Evolutionary conservation across 2,329 filamentous ascomycete genomes (phyloP), one percentile per base, ranked within the genome.

Genomic region (Nigrograna mackinnonii): DNA sequence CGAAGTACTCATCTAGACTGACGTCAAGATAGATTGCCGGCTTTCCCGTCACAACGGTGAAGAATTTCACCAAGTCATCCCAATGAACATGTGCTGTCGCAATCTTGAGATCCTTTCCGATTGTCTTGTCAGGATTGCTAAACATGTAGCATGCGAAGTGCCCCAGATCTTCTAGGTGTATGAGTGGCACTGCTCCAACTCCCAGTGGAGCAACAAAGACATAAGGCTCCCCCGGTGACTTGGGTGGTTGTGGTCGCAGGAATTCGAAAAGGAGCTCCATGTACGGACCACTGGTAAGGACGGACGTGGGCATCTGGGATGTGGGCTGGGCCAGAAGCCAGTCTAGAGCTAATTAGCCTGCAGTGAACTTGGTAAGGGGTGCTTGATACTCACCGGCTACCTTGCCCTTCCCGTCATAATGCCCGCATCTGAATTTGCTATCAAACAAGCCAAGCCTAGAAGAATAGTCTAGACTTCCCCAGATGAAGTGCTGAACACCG

Each of bases 401-500:
- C 19, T 60, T 53, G 6, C 58, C 58, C 39, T 71, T 71, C 2
- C 67, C 70, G 48, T 73, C 71, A 44, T 77, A 79, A 58, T 80
- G 77, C 1, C 77, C 77, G 1, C 57, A 57, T 9, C 74, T 68
- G 47, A 73, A 75, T 35, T 70, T 66, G 0, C 72, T 65, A 31
- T 76, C 64, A 45, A 73, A 80, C 0, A 71, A 73, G 28, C 33
- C 60, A 53, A 76, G 73, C 64, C 79, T 77, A 43, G 71, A 70
- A 2, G 52, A 67, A 44, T 74, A 79, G 49, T 80, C 77, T 7
- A 81, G 62, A 40, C 74, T 76, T 1, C 74, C 75, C 46, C 74
- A 79, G 17, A 72, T 65, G 46, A 75, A 75, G 41, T 78, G 66
- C 40, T 66, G 62, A 37, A 70, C 53, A 7, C 65, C 68, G 35